These are phyloP conservation scores for Thielaviopsis musarum DNA, from an alignment of 2,329 filamentous ascomycete species.

Conservation along the genomic window DNA sequence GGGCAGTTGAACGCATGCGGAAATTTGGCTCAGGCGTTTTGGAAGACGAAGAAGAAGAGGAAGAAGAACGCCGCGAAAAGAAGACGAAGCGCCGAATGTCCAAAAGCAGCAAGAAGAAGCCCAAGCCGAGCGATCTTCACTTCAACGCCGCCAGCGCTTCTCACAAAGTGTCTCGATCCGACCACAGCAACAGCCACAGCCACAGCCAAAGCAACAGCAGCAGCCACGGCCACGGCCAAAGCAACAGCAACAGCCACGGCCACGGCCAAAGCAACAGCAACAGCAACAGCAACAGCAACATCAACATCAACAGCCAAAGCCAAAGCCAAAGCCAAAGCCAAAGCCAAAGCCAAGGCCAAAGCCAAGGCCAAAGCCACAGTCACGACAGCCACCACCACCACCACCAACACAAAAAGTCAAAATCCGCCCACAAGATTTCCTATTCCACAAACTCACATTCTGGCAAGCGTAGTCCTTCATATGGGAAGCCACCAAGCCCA, in stretches of 20 bases:
- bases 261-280: constrained; percentile 28
- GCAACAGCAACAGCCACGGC: constrained; percentile 18
- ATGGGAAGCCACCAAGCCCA: constrained; percentile 53
- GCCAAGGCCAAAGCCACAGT: constrained; percentile 35
- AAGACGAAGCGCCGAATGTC: constrained; percentile 57
- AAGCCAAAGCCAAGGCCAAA: constrained; percentile 14
- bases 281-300: constrained; percentile 22
- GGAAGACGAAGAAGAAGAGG: constrained; percentile 22
- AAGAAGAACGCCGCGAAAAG: constrained; percentile 43
- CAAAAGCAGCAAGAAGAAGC: constrained; percentile 80
- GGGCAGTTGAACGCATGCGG: constrained; percentile 49
- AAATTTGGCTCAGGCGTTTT: constrained; percentile 35
- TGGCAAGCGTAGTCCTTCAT: constrained; percentile 46
- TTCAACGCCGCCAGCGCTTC: constrained; percentile 46
- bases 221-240: constrained; percentile 37
- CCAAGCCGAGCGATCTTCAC: constrained; percentile 51
- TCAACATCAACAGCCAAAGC: constrained; percentile 32
- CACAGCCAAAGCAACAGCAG: neutral
- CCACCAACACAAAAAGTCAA: constrained; percentile 54
- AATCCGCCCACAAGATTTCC: constrained; percentile 63
- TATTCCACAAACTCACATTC: constrained; percentile 58
- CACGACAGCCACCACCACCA: neutral
- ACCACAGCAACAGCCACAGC: neutral
- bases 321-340: neutral
- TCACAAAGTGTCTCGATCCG: neutral